phyloP scores from a whole-genome alignment of 2,329 filamentous ascomycete genomes.

The Aurifilum marmelostoma region DNA sequence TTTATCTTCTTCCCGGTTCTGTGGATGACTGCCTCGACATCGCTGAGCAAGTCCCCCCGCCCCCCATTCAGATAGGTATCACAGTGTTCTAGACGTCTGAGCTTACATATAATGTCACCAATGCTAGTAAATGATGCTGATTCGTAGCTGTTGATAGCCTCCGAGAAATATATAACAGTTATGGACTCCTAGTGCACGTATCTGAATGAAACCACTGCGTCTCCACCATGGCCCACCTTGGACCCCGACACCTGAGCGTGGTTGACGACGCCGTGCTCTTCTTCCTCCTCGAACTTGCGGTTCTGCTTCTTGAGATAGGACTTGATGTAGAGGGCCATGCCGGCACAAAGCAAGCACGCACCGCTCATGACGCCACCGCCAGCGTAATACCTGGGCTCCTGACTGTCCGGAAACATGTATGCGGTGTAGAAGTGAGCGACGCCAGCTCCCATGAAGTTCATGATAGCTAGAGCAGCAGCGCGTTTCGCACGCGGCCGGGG shows the following conservation, averaged over 20 bases:
- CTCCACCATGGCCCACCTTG: not conserved
- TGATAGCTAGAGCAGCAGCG: slow-evolving; percentile 16
- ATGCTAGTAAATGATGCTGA: no score
- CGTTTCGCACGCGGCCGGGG: slow-evolving; percentile 34
- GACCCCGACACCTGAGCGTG: not conserved
- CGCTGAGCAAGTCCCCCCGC: no score
- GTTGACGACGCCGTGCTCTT: not conserved
- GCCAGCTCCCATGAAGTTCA: not conserved
- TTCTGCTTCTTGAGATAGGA: not conserved
- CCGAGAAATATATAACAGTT: not conserved
- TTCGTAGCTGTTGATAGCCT: no score
- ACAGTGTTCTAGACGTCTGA: no score
- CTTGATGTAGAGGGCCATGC: not conserved
- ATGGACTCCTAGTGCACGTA: not conserved
- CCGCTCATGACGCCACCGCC: not conserved
- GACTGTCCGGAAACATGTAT: not conserved
- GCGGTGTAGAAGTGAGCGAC: not conserved
- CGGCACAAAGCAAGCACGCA: not conserved
- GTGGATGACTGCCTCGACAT: no score
- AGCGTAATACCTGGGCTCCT: not conserved
- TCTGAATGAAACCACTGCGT: not conserved
- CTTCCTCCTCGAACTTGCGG: not conserved
- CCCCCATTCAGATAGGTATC: no score
- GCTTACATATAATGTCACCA: no score
- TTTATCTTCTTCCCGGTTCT: no score